Evolutionary conservation across 192 early-diverging fungal genomes (phyloP), one percentile per base, ranked within the genome.

Genomic region (Funneliformis geosporum): DNA sequence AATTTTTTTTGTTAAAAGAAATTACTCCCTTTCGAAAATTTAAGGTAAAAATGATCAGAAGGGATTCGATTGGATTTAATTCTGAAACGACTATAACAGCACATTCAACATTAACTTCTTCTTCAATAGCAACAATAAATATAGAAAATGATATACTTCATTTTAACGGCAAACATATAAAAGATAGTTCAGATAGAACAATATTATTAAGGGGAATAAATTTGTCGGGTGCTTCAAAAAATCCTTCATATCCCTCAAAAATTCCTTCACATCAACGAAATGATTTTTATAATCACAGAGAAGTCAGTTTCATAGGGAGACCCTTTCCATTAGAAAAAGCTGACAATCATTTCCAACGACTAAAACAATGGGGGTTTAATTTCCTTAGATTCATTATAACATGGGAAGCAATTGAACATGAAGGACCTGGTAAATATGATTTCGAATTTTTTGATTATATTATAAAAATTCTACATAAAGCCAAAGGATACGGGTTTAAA

Each of bases 331-430:
- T 94, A 27, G 85, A 88, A 9, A 89, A 94, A 44, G 94, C 92
- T 0, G 86, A 90, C 61, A 85, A 92, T 69, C 94, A 96, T 82
- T 95, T 96, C 79, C 79, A 80, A 11, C 83, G 95, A 67, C 79
- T 96, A 60, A 76, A 86, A 62, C 75, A 85, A 2, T 96, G 95
- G 95, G 95, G 95, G 0, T 81, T 96, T 21, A 96, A 93, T 12
- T 92, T 96, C 84, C 84, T 94, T 10, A 84, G 95, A 25, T 76
- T 96, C 5, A 66, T 94, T 21, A 92, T 94, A 10, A 86, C 95
- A 42, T 96, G 95, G 95, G 95, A 96, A 78, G 86, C 92, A 5
- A 78, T 96, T 5, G 94, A 95, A 80, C 94, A 95, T 80, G 75
- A 59, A 25, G 94, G 95, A 12, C 94, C 94, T 21, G 94, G 95